phyloP scores from a whole-genome alignment of 352 stramenopile genomes.

The Pythium graminicola region DNA sequence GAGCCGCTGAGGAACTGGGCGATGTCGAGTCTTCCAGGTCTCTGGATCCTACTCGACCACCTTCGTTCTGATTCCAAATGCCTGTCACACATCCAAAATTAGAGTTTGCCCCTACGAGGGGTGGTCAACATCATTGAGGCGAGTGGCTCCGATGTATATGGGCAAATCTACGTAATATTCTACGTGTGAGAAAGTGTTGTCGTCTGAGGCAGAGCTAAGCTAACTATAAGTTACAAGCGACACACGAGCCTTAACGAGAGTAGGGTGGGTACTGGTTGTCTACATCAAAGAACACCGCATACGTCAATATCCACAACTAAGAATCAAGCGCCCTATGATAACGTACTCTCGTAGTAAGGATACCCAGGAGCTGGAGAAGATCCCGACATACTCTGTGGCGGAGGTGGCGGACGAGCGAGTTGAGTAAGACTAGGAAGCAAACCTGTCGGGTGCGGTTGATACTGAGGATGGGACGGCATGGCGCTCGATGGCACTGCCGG shows the following conservation, averaged over 20 bases:
- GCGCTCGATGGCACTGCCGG: neutral
- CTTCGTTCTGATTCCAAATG: neutral
- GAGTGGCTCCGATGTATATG: too few species aligned
- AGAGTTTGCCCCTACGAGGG: too few species aligned
- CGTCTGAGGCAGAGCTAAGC: neutral
- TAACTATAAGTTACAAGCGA: constrained; percentile 17
- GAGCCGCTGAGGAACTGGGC: neutral
- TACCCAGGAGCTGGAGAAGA: neutral
- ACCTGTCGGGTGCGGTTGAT: neutral
- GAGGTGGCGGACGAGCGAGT: constrained; percentile 9
- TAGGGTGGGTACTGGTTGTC: constrained; percentile 16
- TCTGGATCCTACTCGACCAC: constrained; percentile 1
- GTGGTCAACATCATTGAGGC: too few species aligned
- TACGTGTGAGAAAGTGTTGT: too few species aligned
- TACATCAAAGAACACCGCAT: neutral
- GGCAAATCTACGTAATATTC: neutral
- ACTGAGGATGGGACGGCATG: neutral
- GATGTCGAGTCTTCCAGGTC: neutral
- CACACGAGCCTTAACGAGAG: constrained; percentile 10
- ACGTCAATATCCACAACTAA: too few species aligned
- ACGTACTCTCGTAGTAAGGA: constrained; percentile 16
- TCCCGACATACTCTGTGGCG: neutral
- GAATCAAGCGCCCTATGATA: too few species aligned
- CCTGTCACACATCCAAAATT: neutral
- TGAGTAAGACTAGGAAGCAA: constrained; percentile 20